Evolutionary conservation across 257 asterid species (phyloP).

Genomic region (Coffea eugenioides): DNA sequence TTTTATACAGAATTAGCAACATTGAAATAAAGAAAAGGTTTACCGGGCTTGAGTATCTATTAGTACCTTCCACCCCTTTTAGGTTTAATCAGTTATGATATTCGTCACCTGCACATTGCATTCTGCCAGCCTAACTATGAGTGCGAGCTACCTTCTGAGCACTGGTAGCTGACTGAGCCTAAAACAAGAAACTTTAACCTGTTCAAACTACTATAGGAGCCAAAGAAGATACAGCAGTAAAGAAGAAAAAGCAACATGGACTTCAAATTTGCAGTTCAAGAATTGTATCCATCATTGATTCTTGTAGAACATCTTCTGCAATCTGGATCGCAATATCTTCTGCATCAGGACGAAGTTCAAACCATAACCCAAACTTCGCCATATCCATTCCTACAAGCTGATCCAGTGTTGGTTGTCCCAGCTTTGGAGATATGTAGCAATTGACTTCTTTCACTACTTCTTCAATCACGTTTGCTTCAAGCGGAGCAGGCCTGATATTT

Average conservation of each 20-base stretch:
- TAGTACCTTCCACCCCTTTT: not conserved
- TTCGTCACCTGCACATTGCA: not conserved
- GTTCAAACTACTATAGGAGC: not conserved
- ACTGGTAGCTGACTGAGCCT: not conserved
- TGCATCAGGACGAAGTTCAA: slow-evolving; percentile 40
- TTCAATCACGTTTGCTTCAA: slow-evolving; percentile 44
- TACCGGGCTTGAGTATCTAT: not conserved
- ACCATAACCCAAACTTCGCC: slow-evolving; percentile 50
- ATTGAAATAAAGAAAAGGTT: not conserved
- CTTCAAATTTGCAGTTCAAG: slow-evolving; percentile 36
- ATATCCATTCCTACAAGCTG: slow-evolving; percentile 47
- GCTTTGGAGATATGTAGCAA: slow-evolving; percentile 37
- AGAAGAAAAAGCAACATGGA: slow-evolving; percentile 6
- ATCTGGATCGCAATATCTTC: slow-evolving; percentile 46
- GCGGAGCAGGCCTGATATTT: slow-evolving; percentile 27
- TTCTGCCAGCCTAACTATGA: not conserved
- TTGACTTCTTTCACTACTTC: slow-evolving; percentile 56
- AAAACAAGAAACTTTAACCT: not conserved
- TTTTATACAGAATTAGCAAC: not conserved
- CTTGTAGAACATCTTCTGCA: slow-evolving; percentile 62
- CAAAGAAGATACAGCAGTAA: not conserved
- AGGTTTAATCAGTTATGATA: not conserved
- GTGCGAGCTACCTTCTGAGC: not conserved
- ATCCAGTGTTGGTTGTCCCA: slow-evolving; percentile 41
- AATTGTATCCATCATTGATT: slow-evolving; percentile 44